These are phyloP conservation scores for Pichia sp. DNA, from an alignment of 1,139 yeast species.

Conservation along the genomic window DNA sequence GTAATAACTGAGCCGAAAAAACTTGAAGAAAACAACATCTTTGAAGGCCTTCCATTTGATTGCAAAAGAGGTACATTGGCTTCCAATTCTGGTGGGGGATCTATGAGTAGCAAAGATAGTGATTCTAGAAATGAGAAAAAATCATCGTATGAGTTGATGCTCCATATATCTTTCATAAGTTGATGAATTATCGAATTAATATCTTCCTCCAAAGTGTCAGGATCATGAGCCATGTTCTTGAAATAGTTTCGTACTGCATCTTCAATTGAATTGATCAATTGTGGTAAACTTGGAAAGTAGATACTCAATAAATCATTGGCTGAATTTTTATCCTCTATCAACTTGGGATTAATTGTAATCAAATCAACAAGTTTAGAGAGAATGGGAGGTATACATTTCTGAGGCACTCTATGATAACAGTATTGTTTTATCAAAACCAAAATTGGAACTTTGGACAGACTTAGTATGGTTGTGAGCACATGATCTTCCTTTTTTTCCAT, in stretches of 20 bases:
- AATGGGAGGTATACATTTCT: slow-evolving; percentile 30
- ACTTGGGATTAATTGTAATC: slow-evolving; percentile 26
- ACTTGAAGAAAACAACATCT: slow-evolving; percentile 29
- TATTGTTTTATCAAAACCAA: slow-evolving; percentile 33
- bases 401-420: slow-evolving; percentile 32
- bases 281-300: slow-evolving; percentile 24
- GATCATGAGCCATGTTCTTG: not conserved
- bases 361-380: slow-evolving; percentile 31
- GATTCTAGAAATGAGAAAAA: slow-evolving; percentile 26
- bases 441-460: slow-evolving; percentile 33
- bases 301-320: slow-evolving; percentile 23
- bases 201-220: slow-evolving; percentile 19
- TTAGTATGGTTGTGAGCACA: slow-evolving; percentile 29
- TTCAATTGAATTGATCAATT: slow-evolving; percentile 21
- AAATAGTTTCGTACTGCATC: slow-evolving; percentile 14
- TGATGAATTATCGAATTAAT: slow-evolving; percentile 19
- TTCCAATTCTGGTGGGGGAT: slow-evolving; percentile 8
- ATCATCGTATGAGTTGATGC: slow-evolving; percentile 24
- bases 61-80: not conserved
- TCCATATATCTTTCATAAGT: slow-evolving; percentile 21
- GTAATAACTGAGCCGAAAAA: slow-evolving; percentile 41
- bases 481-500: slow-evolving; percentile 5
- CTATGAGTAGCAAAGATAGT: slow-evolving; percentile 23
- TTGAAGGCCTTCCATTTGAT: slow-evolving; percentile 11
- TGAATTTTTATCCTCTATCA: not conserved